Evolutionary conservation across 345 rosid genomes (phyloP).

Genomic region (Camelina sativa): DNA sequence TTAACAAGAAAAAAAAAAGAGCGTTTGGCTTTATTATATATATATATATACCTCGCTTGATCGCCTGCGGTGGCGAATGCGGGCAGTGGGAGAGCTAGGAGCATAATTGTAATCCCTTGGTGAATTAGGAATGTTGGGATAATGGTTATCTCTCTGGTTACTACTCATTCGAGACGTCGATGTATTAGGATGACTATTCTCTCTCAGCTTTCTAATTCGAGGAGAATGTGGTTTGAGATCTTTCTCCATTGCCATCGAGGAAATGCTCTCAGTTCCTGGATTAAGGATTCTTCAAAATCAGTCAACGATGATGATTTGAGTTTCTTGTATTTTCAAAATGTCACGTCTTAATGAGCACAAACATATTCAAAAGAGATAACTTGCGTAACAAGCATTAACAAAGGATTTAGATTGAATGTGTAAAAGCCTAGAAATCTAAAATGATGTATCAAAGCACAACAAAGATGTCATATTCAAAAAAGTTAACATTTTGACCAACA

Average conservation of each 20-base stretch:
- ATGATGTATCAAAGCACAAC: conserved; percentile 7
- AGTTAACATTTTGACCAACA: background rate
- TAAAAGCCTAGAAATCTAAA: background rate
- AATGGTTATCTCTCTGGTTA: conserved; percentile 44
- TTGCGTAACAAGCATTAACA: conserved; percentile 25
- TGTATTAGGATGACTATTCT: conserved; percentile 23
- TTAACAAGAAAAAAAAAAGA: background rate
- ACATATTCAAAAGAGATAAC: conserved; percentile 2
- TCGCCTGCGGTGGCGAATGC: conserved; percentile 50
- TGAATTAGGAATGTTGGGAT: conserved; percentile 34
- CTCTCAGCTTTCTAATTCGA: conserved; percentile 36
- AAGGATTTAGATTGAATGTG: conserved; percentile 21
- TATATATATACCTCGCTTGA: conserved; percentile 47
- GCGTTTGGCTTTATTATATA: background rate
- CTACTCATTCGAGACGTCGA: conserved; percentile 31
- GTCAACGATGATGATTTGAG: background rate
- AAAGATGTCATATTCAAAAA: background rate
- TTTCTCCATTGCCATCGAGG: conserved; percentile 33
- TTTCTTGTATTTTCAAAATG: background rate
- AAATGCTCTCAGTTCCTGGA: conserved; percentile 12
- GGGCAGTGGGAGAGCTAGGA: conserved; percentile 47
- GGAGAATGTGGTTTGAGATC: conserved; percentile 37
- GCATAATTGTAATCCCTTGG: conserved; percentile 41
- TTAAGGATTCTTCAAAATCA: background rate
- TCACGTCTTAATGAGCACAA: background rate